phyloP scores from a whole-genome alignment of 176 grass and related monocot species.

The Musa beccarii region DNA sequence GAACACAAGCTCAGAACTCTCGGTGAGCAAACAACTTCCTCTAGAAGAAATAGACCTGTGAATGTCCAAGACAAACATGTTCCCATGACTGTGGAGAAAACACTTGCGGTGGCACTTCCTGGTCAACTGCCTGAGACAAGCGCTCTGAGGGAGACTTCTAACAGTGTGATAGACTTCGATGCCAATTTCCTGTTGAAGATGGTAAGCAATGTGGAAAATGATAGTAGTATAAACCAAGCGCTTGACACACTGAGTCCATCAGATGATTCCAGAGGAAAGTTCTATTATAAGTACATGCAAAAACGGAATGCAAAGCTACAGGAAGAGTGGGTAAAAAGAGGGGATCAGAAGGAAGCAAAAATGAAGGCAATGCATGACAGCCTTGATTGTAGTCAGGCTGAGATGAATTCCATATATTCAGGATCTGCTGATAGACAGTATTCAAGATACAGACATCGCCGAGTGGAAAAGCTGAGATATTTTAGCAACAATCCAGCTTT shows the following conservation, averaged over 20 bases:
- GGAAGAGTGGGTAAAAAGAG: constrained; percentile 68
- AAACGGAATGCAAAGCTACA: constrained; percentile 85
- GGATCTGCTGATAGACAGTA: constrained; percentile 31
- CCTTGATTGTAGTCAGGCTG: constrained; percentile 69
- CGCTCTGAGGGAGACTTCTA: constrained; percentile 34
- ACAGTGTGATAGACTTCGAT: constrained; percentile 35
- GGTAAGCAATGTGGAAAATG: constrained; percentile 41
- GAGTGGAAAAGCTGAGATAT: constrained; percentile 34
- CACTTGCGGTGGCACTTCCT: constrained; percentile 25
- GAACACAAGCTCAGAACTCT: constrained; percentile 56
- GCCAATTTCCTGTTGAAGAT: constrained; percentile 62
- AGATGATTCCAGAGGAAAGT: constrained; percentile 86
- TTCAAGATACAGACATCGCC: constrained; percentile 28
- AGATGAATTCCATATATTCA: constrained; percentile 67
- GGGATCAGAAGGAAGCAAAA: constrained; percentile 68
- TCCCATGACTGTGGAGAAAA: constrained; percentile 40
- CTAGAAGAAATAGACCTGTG: constrained; percentile 49
- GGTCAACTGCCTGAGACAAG: constrained; percentile 28
- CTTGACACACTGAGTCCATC: constrained; percentile 42
- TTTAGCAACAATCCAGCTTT: constrained; percentile 38
- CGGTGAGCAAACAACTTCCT: constrained; percentile 37
- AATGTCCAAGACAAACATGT: constrained; percentile 38
- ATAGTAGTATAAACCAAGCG: constrained; percentile 35
- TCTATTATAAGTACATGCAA: constrained; percentile 87
- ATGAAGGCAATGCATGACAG: constrained; percentile 85